Evolutionary conservation across 768 basidiomycete genomes (phyloP).

Genomic region (Rossbeevera mucosa): DNA sequence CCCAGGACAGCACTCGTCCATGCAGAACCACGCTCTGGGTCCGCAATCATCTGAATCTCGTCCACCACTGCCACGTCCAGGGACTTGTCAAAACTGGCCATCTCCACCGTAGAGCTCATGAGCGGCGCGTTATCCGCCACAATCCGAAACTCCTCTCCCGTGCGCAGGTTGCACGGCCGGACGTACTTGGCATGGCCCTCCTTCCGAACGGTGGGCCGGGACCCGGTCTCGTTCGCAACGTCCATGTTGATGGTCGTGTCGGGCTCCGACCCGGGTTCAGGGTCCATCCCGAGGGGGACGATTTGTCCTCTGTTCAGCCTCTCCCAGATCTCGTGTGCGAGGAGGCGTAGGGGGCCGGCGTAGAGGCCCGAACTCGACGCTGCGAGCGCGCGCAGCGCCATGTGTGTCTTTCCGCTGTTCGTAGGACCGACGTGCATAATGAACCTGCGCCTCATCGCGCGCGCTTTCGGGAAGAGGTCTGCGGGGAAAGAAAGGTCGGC

Average conservation of each 20-base stretch:
- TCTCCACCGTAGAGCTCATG: constrained; percentile 89
- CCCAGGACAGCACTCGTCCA: too few relatives aligned
- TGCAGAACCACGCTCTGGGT: too few relatives aligned
- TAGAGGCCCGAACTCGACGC: too few relatives aligned
- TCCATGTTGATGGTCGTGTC: constrained; percentile 29
- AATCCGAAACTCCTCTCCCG: constrained; percentile 83
- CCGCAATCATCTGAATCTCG: constrained; percentile 52
- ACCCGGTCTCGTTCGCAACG: constrained; percentile 19
- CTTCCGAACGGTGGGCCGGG: constrained; percentile 25
- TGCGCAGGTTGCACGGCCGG: constrained; percentile 76
- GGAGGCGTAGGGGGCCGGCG: too few relatives aligned
- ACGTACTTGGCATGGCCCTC: constrained; percentile 46
- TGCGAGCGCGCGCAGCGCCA: constrained; percentile 84
- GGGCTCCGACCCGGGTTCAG: constrained; percentile 35
- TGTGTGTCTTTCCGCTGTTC: constrained; percentile 97
- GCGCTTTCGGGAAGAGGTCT: constrained; percentile 46
- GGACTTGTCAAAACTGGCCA: constrained; percentile 47
- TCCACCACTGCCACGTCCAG: constrained; percentile 89
- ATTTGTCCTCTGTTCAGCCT: constrained; percentile 89
- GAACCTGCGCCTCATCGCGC: constrained; percentile 69
- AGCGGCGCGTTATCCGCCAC: constrained; percentile 61
- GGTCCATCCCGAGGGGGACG: constrained; percentile 59
- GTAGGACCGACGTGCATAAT: constrained; percentile 98
- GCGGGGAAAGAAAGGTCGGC: constrained; percentile 45
- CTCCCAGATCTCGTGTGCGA: constrained; percentile 94